Evolutionary conservation across 805 yeast genomes (phyloP).

Genomic region (Torulaspora gathmanii): DNA sequence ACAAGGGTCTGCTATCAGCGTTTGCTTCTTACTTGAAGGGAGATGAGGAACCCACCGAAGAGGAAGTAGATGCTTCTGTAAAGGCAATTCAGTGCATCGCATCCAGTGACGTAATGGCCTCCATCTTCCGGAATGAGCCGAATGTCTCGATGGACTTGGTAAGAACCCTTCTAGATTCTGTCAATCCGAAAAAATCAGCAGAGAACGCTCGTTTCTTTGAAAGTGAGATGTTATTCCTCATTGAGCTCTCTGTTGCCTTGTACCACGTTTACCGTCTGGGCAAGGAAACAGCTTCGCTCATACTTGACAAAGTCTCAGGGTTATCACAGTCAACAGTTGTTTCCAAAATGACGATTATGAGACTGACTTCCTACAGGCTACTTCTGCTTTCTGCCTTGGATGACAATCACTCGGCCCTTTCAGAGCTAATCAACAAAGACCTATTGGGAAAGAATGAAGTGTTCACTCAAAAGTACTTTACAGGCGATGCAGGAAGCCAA

Average conservation of each 20-base stretch:
- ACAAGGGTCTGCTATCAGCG: conserved; percentile 81
- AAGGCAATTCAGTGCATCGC: conserved; percentile 79
- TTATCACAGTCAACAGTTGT: conserved; percentile 17
- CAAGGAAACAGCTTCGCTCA: conserved; percentile 22
- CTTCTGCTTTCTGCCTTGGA: conserved; percentile 28
- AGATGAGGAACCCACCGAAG: conserved; percentile 92
- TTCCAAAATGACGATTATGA: conserved; percentile 29
- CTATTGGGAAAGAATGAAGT: conserved; percentile 33
- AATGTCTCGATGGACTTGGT: conserved; percentile 34
- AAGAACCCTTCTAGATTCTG: conserved; percentile 32
- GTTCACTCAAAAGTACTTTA: conserved; percentile 30
- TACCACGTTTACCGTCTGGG: conserved; percentile 34
- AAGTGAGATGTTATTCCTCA: conserved; percentile 44
- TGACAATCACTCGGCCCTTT: conserved; percentile 23
- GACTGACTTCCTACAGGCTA: conserved; percentile 39
- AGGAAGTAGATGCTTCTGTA: conserved; percentile 80
- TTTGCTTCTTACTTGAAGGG: conserved; percentile 90
- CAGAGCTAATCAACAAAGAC: conserved; percentile 27
- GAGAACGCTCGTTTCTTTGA: conserved; percentile 41
- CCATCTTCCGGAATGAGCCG: conserved; percentile 48
- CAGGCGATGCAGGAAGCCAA: conserved; percentile 45
- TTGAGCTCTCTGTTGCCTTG: conserved; percentile 40
- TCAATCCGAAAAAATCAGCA: conserved; percentile 35
- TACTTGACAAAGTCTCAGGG: conserved; percentile 20
- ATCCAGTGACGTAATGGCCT: conserved; percentile 55